Evolutionary conservation across 2,329 filamentous ascomycete genomes (phyloP), one percentile per base, ranked within the genome.

Genomic region (Fusarium avenaceum): DNA sequence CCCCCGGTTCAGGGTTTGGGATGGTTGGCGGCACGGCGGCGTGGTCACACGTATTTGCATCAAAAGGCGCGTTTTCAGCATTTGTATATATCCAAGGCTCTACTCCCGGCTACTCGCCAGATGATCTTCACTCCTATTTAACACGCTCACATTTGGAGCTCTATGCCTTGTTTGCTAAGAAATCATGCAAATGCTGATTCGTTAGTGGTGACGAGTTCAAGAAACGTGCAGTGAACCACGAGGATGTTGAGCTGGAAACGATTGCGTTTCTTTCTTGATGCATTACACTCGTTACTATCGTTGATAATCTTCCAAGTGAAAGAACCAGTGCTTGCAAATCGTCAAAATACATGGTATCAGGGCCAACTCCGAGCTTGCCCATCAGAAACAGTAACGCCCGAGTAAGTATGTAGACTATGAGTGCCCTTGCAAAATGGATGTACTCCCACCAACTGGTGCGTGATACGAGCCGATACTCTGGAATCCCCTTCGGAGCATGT

Each of bases 381-480:
- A 33, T 24, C 44, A 55, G 49, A 57, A 64, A 54, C 40, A 55
- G 38, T 48, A 52, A 56, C 60, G 24, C 44, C 50, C 46, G 45
- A n/a, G 46, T 45, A 57, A 62, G 32, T 38, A 45, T 33, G 39
- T 39, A 30, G 47, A 46, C 22, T 74, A 76, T 33, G 65, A 75
- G 30, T 75, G 79, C 15, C 78, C 76, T 49, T 80, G 78, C 58
- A 82, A 74, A 54, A 85, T 79, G 30, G 82, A 76, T 40, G 83
- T 75, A 5, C 83, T 83, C 43, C 80, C 83, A 35, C 80, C 79
- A 11, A 85, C 81, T 2, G 84, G 84, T 39, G 87, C 85, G 67
- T 90, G 88, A 64, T 87, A 90, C 2, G 87, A 84, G 30, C 87
- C 86, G 51, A 90, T 90, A 65, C 85, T 89, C 75, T 90, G 88